Evolutionary conservation across 495 filamentous ascomycete genomes (phyloP), one percentile per base, ranked within the genome.

Genomic region (Neurospora sp.): DNA sequence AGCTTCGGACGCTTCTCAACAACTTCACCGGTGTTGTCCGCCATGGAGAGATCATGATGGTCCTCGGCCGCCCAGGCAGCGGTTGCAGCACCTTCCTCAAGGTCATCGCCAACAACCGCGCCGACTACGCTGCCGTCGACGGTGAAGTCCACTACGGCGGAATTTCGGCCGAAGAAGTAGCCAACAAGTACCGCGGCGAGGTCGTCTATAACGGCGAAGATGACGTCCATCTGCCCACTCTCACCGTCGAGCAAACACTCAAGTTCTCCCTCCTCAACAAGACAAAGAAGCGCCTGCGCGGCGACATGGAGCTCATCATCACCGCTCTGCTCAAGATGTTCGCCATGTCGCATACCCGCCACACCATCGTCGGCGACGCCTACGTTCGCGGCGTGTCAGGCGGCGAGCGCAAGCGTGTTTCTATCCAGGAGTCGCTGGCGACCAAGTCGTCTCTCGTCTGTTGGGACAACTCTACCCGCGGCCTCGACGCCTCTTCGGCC

Each of bases 181-280:
- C 86, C 65, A 88, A 89, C 76, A 84, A 87, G 71, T 95, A 93
- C 81, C 87, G 91, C 61, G 92, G 92, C 42, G 92, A 97, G 79
- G 91, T 94, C 76, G 92, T 91, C 77, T 94, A 94, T 79, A 94
- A 94, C 76, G 87, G 86, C 14, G 93, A 96, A 80, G 92, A 96
- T 71, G 93, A 96, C 74, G 85, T 89, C 65, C 93, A 95, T 79
- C 89, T 95, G 77, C 91, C 93, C 4, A 84, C 86, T 9, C 81
- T 97, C 42, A 96, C 90, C 3, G 93, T 97, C 3, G 82, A 90
- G 85, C 88, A 94, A 76, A 96, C 93, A 0, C 82, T 96, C 69
- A 89, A 88, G n/a, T 96, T 97, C 78, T 91, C 93, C 0, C 83
- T 95, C 10, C 89, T 91, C 77, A 94, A 90, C 84, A 94, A 94